Conservation (phyloP, 2,329 filamentous ascomycete species). For the Arthrobotrys sphaeroides region DNA sequence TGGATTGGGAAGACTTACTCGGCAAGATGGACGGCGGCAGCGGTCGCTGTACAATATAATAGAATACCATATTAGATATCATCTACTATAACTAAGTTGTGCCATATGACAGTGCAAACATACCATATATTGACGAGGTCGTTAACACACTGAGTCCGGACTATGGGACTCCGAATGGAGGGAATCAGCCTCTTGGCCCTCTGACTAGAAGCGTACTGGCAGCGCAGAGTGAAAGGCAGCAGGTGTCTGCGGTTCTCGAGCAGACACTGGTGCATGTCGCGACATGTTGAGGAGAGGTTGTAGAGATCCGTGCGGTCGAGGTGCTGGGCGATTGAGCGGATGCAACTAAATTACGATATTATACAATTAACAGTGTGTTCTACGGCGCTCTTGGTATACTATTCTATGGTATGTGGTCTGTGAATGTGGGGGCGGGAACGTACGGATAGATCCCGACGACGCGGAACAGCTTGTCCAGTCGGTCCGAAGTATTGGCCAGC, state of each 20-base stretch:
- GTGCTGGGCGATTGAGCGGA: conserved; percentile 43
- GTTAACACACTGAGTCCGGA: conserved; percentile 31
- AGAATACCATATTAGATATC: background rate
- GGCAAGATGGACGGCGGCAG: conserved; percentile 38
- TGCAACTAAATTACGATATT: conserved; percentile 17
- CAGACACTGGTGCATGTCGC: conserved; percentile 45
- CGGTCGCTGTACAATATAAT: too few species aligned
- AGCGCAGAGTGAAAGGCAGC: conserved; percentile 38
- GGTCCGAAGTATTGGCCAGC: conserved; percentile 16
- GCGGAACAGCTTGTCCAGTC: conserved; percentile 43
- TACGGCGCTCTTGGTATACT: background rate
- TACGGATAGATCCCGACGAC: conserved; percentile 51
- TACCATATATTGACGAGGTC: conserved; percentile 48
- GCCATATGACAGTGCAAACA: background rate
- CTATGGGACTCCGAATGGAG: conserved; percentile 24
- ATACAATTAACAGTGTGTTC: conserved; percentile 1
- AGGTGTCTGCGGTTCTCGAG: conserved; percentile 48
- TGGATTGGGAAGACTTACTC: conserved; percentile 12
- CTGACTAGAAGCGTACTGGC: conserved; percentile 11
- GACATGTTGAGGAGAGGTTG: conserved; percentile 50
- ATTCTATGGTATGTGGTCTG: background rate
- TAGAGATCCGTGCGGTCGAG: conserved; percentile 49
- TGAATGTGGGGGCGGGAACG: background rate
- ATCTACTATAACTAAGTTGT: background rate
- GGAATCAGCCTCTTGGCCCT: conserved; percentile 8